Conservation (phyloP, 73 alveolate genomes). For the Paramecium octaurelia region DNA sequence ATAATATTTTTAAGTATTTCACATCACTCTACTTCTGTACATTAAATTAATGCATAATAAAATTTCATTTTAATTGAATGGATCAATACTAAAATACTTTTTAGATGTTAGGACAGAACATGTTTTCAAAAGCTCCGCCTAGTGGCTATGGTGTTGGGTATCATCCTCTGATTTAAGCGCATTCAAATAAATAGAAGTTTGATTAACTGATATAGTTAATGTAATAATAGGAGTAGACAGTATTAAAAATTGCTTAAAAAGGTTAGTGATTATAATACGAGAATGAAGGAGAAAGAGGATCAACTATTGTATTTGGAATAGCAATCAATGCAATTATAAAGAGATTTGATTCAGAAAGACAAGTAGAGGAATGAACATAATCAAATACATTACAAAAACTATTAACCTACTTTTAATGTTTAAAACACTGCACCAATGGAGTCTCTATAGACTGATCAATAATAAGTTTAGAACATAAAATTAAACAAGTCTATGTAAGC, state of each 20-base stretch:
- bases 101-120: neutral
- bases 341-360: neutral
- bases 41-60: neutral
- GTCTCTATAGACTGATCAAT: neutral
- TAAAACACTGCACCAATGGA: neutral
- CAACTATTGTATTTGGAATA: neutral
- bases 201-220: conserved; percentile 1
- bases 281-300: neutral
- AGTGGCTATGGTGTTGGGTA: neutral
- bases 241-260: neutral
- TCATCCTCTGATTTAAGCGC: neutral
- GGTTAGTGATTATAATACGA: neutral
- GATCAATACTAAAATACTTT: neutral
- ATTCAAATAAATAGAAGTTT: neutral
- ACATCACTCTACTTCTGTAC: neutral
- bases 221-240: neutral
- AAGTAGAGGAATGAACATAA: neutral
- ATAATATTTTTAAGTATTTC: too few relatives aligned
- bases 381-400: neutral
- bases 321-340: neutral
- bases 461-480: neutral
- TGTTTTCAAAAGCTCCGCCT: neutral
- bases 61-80: neutral
- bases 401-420: neutral
- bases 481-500: neutral